Percentiles rank a stretch among this genome's conserved stretches.
phyloP scores from a whole-genome alignment of 257 asterid species.

The Scutellaria barbata region DNA sequence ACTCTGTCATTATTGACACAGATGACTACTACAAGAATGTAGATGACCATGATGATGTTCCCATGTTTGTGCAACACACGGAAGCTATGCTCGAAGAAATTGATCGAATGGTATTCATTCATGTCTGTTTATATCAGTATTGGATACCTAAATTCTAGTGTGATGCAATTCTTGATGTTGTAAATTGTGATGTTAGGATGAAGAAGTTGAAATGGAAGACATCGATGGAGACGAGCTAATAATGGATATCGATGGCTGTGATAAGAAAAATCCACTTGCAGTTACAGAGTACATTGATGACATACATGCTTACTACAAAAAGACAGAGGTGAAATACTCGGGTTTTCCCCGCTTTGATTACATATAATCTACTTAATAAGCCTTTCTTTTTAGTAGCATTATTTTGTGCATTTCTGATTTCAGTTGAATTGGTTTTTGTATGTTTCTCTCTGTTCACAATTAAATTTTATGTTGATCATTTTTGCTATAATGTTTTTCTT shows the following conservation, averaged over 20 bases:
- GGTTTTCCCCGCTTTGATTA: background rate
- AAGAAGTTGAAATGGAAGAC: conserved; percentile 66
- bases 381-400: background rate
- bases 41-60: conserved; percentile 53
- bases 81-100: conserved; percentile 86
- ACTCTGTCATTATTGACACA: conserved; percentile 50
- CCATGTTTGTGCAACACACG: conserved; percentile 76
- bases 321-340: conserved; percentile 58
- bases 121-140: background rate
- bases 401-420: too few species aligned
- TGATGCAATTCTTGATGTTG: conserved; percentile 21
- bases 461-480: too few species aligned
- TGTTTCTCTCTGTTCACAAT: too few species aligned
- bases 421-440: too few species aligned
- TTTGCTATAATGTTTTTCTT: too few species aligned
- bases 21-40: conserved; percentile 43
- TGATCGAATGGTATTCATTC: conserved; percentile 66
- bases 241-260: conserved; percentile 64
- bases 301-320: conserved; percentile 59
- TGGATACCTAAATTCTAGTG: too few species aligned
- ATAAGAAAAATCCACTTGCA: conserved; percentile 63
- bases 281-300: conserved; percentile 77
- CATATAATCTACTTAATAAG: background rate
- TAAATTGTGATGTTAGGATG: conserved; percentile 37
- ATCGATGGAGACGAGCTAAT: conserved; percentile 43